These are phyloP conservation scores for Pyrenula massariospora DNA, from an alignment of 495 filamentous ascomycete species.

Conservation along the genomic window DNA sequence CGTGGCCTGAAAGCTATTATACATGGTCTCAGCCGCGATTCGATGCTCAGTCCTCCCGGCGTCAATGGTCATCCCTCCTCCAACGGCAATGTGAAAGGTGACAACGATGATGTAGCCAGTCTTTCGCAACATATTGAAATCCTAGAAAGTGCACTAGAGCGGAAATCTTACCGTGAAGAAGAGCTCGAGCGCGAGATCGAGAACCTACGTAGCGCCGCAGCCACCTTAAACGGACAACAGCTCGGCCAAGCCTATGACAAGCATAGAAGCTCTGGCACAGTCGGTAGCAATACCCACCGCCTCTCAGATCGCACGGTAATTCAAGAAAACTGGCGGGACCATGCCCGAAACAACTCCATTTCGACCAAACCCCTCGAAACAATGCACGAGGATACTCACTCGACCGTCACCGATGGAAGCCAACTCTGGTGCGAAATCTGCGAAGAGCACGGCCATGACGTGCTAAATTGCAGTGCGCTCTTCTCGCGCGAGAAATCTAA, in stretches of 20 bases:
- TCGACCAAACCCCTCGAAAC: conserved; percentile 30
- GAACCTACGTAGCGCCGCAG: conserved; percentile 33
- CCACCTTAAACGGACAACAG: conserved; percentile 17
- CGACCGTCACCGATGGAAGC: conserved; percentile 60
- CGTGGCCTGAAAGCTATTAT: conserved; percentile 95
- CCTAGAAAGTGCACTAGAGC: conserved; percentile 55
- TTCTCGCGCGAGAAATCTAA: conserved; percentile 32
- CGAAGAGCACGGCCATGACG: conserved; percentile 87
- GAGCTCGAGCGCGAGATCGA: conserved; percentile 85
- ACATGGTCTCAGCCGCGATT: conserved; percentile 75
- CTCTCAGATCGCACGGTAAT: conserved; percentile 36
- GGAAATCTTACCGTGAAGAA: conserved; percentile 67
- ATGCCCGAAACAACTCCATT: conserved; percentile 18
- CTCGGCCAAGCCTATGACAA: conserved; percentile 8
- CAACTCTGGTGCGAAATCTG: conserved; percentile 92
- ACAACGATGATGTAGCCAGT: conserved; percentile 18
- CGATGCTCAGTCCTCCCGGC: conserved; percentile 28
- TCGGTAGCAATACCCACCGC: conserved; percentile 23
- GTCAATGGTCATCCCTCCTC: conserved; percentile 9
- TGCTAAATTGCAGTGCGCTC: conserved; percentile 85
- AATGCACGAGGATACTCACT: conserved; percentile 63
- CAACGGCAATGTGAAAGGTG: background rate
- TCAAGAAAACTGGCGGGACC: conserved; percentile 29
- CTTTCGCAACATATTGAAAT: conserved; percentile 72
- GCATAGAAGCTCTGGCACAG: conserved; percentile 26